Evolutionary conservation across 768 basidiomycete species (phyloP), one percentile per base, ranked within the genome.

Genomic region (Serendipita sp.): DNA sequence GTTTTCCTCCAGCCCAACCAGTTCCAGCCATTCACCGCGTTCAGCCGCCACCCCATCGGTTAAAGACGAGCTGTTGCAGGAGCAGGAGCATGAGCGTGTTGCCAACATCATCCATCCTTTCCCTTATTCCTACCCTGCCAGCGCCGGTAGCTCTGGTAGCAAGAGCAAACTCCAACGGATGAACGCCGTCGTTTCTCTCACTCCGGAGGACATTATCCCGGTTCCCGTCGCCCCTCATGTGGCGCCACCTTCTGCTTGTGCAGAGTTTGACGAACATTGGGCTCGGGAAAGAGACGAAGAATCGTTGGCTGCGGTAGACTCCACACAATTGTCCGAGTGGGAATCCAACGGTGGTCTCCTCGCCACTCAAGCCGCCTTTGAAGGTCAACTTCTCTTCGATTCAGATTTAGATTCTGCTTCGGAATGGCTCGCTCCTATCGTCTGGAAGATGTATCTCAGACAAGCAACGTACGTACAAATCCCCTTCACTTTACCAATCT

Each of bases 371-470:
- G 56, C 56, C 56, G 56, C 56, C 18, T 32, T 60, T n/a, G 56
- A 60, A n/a, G 56, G 56, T n/a, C 23, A 23, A 8, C 35, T 32
- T 2, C 56, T 60, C 16, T 35, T 60, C 10, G 56, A 60, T n/a
- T 16, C 35, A 36, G 23, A 23, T n/a, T 35, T 60, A n/a, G 34
- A 60, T 36, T 23, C 18, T n/a, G 32, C 32, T n/a, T 23, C 56
- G 3, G 56, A 32, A 28, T 60, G 56, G 56, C 32, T 23, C 10
- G 56, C 56, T 23, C 56, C 56, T n/a, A 60, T 60, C 35, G 56
- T 60, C 10, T 60, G 56, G 56, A 60, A 60, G 34, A 30, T 60
- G 28, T 60, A 32, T 28, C 56, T 60, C 56, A 60, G 56, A 60
- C 56, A 60, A 36, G 23, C 56, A 32, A 30, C 35, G 56, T 60